phyloP scores from a whole-genome alignment of 1,139 yeast genomes.

The Suhomyces taliae region DNA sequence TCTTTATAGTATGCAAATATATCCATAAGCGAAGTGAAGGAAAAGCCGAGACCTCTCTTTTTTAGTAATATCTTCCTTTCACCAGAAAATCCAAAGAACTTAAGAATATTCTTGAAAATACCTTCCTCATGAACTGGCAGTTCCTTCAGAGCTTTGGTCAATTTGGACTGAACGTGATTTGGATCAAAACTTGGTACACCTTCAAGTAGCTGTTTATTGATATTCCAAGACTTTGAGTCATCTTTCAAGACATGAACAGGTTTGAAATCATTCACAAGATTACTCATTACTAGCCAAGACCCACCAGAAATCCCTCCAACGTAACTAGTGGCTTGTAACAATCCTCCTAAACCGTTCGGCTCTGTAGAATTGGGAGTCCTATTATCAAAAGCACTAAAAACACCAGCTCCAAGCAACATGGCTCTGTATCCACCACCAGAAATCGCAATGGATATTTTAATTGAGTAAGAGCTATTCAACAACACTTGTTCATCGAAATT shows the following conservation, averaged over 20 bases:
- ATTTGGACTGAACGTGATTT: constrained; percentile 6
- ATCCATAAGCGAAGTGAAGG: constrained; percentile 22
- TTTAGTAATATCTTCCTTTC: constrained; percentile 10
- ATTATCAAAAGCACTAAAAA: constrained; percentile 52
- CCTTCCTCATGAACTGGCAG: constrained; percentile 5
- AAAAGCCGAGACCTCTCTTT: constrained; percentile 13
- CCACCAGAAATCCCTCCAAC: constrained; percentile 73
- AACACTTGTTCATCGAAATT: constrained; percentile 32
- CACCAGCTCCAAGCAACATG: constrained; percentile 67
- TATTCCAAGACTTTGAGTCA: constrained; percentile 35
- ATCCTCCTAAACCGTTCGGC: constrained; percentile 40
- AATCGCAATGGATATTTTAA: constrained; percentile 53
- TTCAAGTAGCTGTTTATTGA: constrained; percentile 49
- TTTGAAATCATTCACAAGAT: constrained; percentile 44
- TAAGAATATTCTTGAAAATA: constrained; percentile 11
- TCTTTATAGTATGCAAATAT: constrained; percentile 47
- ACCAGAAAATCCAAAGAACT: constrained; percentile 12
- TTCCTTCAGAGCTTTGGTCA: background rate
- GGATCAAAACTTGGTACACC: constrained; percentile 55
- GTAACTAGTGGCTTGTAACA: constrained; percentile 55
- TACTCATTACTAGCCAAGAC: constrained; percentile 60
- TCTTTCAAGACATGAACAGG: constrained; percentile 37
- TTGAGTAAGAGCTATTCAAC: constrained; percentile 22
- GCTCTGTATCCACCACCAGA: constrained; percentile 80
- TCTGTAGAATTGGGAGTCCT: constrained; percentile 34